These are phyloP conservation scores for Cladorrhinum sp. DNA, from an alignment of 2,329 filamentous ascomycete species.

Conservation along the genomic window DNA sequence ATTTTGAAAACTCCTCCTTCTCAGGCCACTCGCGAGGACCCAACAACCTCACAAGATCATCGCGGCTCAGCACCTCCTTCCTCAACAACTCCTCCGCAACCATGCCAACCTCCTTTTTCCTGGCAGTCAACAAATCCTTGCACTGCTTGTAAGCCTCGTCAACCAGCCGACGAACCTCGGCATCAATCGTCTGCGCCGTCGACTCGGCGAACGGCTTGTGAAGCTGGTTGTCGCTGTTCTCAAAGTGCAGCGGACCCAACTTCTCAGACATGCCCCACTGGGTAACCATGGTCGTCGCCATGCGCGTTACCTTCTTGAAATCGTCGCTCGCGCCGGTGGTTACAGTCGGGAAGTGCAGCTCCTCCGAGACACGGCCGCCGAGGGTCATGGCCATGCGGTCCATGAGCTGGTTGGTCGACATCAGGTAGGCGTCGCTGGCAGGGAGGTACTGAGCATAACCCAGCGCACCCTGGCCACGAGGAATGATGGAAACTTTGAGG, in stretches of 20 bases:
- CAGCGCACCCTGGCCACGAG: slow-evolving; percentile 86
- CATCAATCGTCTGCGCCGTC: slow-evolving; percentile 87
- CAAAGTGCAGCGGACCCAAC: slow-evolving; percentile 88
- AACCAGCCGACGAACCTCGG: slow-evolving; percentile 86
- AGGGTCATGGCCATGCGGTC: slow-evolving; percentile 99
- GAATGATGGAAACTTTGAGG: slow-evolving; percentile 97
- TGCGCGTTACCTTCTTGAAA: slow-evolving; percentile 95
- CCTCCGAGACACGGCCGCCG: slow-evolving; percentile 90
- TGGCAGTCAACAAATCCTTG: slow-evolving; percentile 74
- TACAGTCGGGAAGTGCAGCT: slow-evolving; percentile 94
- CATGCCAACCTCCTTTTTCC: slow-evolving; percentile 83
- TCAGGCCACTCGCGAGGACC: slow-evolving; percentile 84
- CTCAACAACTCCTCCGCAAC: slow-evolving; percentile 88
- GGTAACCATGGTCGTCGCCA: slow-evolving; percentile 98
- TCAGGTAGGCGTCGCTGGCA: slow-evolving; percentile 83
- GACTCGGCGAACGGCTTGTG: slow-evolving; percentile 96
- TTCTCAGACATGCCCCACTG: slow-evolving; percentile 98
- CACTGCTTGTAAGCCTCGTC: slow-evolving; percentile 92
- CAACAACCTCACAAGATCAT: slow-evolving; percentile 87
- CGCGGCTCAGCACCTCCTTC: slow-evolving; percentile 87
- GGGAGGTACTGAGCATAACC: slow-evolving; percentile 98
- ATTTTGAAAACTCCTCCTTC: slow-evolving; percentile 86
- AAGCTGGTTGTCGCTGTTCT: slow-evolving; percentile 75
- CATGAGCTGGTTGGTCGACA: slow-evolving; percentile 95
- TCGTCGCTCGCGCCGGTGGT: slow-evolving; percentile 94